A percentile compares a stretch with the other conserved stretches of the same genome.
phyloP scores from a whole-genome alignment of 2,329 filamentous ascomycete genomes.

The Ophiosphaerella korrae region DNA sequence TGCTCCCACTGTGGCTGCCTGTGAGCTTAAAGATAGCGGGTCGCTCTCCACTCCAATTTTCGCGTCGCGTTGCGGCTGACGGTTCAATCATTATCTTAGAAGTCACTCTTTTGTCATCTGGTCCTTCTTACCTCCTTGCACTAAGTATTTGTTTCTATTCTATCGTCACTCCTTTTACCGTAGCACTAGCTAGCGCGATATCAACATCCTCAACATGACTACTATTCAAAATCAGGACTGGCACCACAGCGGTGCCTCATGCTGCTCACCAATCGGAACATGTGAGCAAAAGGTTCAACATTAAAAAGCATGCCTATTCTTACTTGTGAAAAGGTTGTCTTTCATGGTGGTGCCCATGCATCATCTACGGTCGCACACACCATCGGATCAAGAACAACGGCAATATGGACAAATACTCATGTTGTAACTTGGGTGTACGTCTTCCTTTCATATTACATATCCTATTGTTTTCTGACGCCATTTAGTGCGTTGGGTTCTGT shows the following conservation, averaged over 20 bases:
- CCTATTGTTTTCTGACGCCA: conserved; percentile 5
- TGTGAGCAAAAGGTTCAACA: conserved; percentile 23
- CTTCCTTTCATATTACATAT: not conserved
- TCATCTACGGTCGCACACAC: conserved; percentile 37
- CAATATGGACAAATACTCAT: conserved; percentile 33
- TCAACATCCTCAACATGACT: conserved; percentile 16
- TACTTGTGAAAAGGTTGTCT: conserved; percentile 29
- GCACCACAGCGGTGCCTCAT: conserved; percentile 35
- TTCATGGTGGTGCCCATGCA: conserved; percentile 42
- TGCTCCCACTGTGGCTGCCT: conserved; percentile 1
- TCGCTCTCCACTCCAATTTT: not conserved
- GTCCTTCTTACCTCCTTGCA: not conserved
- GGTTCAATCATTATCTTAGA: no score
- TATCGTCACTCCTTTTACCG: not conserved
- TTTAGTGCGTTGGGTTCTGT: conserved; percentile 33
- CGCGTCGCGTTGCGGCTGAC: not conserved
- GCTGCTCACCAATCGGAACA: conserved; percentile 37
- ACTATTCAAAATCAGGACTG: conserved; percentile 33
- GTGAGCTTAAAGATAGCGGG: not conserved
- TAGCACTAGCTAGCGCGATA: not conserved
- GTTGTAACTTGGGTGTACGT: conserved; percentile 34
- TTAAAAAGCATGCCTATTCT: not conserved
- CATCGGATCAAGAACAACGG: conserved; percentile 36
- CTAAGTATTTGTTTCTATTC: not conserved
- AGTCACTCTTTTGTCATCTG: not conserved